These are phyloP conservation scores for Penicillium lividum DNA, from an alignment of 495 filamentous ascomycete species.

Conservation along the genomic window DNA sequence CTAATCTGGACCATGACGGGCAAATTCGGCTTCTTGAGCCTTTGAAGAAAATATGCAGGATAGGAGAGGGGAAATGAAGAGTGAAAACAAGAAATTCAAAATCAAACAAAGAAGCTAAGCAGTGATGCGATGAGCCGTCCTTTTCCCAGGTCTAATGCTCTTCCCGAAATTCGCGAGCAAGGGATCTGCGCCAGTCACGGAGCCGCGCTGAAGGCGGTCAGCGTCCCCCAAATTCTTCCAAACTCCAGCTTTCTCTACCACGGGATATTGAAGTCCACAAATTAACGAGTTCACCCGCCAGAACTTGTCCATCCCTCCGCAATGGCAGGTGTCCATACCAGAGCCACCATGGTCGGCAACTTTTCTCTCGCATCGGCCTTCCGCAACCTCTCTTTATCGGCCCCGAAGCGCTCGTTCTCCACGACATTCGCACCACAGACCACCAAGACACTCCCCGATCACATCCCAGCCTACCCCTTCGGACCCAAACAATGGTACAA, in stretches of 20 bases:
- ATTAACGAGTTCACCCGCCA: slow-evolving; percentile 3
- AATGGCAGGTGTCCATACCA: slow-evolving; percentile 38
- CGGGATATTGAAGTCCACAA: slow-evolving; percentile 1
- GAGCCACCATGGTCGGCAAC: slow-evolving; percentile 35
- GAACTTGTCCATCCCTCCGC: slow-evolving; percentile 6
- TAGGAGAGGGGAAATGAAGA: not conserved
- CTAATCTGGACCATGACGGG: slow-evolving; percentile 85
- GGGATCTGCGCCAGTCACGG: slow-evolving; percentile 36
- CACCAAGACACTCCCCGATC: slow-evolving; percentile 37
- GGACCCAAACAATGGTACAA: slow-evolving; percentile 79
- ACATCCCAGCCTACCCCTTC: slow-evolving; percentile 78
- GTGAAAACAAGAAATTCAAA: slow-evolving; percentile 7
- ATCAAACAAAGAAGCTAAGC: slow-evolving; percentile 9
- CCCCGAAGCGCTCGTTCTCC: slow-evolving; percentile 45
- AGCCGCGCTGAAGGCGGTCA: slow-evolving; percentile 43
- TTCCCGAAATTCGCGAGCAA: slow-evolving; percentile 42
- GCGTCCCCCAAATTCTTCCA: slow-evolving; percentile 42
- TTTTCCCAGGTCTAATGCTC: slow-evolving; percentile 24
- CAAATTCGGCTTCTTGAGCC: slow-evolving; percentile 30
- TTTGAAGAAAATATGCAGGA: slow-evolving; percentile 11
- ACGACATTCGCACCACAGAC: slow-evolving; percentile 39
- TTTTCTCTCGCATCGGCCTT: slow-evolving; percentile 45
- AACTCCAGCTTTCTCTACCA: slow-evolving; percentile 9
- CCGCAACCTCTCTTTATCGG: slow-evolving; percentile 42
- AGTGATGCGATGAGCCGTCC: slow-evolving; percentile 16